Base-by-base conservation (phyloP, 305 asterid species). In the Fraxinus xanthoxyloides region DNA sequence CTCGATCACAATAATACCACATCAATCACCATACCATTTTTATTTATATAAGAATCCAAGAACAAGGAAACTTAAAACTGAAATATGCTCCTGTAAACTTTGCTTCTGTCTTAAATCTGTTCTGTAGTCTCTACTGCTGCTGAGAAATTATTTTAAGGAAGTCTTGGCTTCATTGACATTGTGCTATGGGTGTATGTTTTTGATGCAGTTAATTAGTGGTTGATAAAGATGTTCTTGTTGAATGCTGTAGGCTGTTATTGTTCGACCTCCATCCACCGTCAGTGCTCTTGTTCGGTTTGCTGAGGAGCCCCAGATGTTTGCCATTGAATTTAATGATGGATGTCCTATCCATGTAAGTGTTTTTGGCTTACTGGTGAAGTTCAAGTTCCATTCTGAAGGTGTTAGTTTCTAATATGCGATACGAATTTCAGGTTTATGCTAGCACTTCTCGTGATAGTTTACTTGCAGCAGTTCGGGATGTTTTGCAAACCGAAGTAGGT, bases 281-380 rank as follows among this genome's bases (percentile, higher is more conserved):
- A 88, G 96, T 87, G 97, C 97, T 84, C 99, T 96, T 85, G 99
- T 96, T 88, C 95, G 98, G 78, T 94, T 93, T 89, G 92, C 98
- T 73, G 99, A 96, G 94, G 99, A 96, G 94, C 99, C 99, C 80
- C 99, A 96, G 90, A 92, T 94, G 99, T 96, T 96, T 84, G 98
- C 98, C 83, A 86, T 96, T 86, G 99, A 96, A 87, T 96, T 92
- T 87, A 92, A 89, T 89, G 99, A 96, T 89, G 99, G 99, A 84
- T 94, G 98, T 83, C 98, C 99, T 72, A 92, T 92, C 82, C 97
- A 94, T 76, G 99, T 96, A 88, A 87, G 98, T 82, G 32, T 75
- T 84, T 81, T 81, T 87, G 54, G 76, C 80, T 81, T 32, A 63
- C 73, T 51, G 69, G 72, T 83, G 36, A 51, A 83, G 74, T 82